phyloP scores from a whole-genome alignment of 306 rosid species.

The Phaseolus lunatus region DNA sequence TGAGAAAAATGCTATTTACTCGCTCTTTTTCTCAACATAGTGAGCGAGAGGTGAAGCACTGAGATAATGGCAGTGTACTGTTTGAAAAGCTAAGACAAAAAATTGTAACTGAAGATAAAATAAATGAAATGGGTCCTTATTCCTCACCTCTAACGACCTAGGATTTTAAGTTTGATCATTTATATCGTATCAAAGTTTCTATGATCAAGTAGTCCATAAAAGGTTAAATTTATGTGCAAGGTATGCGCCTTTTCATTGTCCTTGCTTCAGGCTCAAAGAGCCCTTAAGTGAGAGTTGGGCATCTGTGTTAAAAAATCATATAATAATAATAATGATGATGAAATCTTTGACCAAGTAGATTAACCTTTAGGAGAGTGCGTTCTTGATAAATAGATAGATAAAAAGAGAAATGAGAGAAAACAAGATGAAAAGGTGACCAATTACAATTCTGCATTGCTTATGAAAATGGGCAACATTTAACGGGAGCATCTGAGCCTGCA shows the following conservation, averaged over 20 bases:
- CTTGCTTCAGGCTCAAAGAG: neutral
- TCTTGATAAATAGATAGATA: neutral
- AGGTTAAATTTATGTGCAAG: neutral
- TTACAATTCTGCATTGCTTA: conserved; percentile 52
- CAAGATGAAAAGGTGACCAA: conserved; percentile 38
- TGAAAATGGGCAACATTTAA: conserved; percentile 53
- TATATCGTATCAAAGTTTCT: neutral
- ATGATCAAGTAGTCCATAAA: neutral
- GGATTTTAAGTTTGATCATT: neutral
- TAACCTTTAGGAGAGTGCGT: neutral
- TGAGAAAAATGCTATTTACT: neutral
- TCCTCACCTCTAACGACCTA: neutral
- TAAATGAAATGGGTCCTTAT: neutral
- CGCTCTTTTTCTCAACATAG: neutral
- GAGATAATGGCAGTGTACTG: neutral
- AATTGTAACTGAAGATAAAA: neutral
- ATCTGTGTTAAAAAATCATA: neutral
- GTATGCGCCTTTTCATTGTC: neutral
- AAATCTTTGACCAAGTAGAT: neutral
- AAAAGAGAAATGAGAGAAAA: neutral
- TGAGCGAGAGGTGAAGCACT: neutral
- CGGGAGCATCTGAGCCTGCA: conserved; percentile 53
- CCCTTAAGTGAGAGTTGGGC: neutral
- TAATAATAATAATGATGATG: too few species aligned
- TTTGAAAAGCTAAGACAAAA: too few species aligned